A percentile compares a stretch with the other conserved stretches of the same genome.
These are phyloP conservation scores for Acephala macrosclerotiorum DNA, from an alignment of 2,329 filamentous ascomycete genomes.

Conservation along the genomic window DNA sequence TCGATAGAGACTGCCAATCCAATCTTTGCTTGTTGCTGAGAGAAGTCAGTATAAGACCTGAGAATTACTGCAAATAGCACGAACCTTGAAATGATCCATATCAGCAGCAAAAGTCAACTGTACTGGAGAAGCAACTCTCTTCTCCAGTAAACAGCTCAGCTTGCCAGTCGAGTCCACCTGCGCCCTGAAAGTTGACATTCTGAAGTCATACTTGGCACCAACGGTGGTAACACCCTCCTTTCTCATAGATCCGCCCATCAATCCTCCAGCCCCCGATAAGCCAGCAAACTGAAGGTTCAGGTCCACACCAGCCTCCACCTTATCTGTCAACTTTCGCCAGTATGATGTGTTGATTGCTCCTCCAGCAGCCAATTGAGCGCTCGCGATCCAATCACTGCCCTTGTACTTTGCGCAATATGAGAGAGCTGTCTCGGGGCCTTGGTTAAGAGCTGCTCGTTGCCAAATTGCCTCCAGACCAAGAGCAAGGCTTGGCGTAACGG, in stretches of 20 bases:
- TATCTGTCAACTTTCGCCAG: conserved; percentile 92
- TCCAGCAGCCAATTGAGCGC: conserved; percentile 81
- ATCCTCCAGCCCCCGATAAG: conserved; percentile 62
- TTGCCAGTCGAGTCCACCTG: conserved; percentile 96
- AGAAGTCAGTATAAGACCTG: conserved; percentile 41
- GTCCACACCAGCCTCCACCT: conserved; percentile 95
- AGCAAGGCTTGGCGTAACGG: conserved; percentile 84
- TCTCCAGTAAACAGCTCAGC: conserved; percentile 91
- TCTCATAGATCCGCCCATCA: conserved; percentile 78
- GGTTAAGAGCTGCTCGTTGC: conserved; percentile 84
- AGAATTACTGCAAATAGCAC: conserved; percentile 45
- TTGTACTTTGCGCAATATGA: conserved; percentile 95
- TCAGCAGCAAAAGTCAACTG: conserved; percentile 95
- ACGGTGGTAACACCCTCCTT: conserved; percentile 92
- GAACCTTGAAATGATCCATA: conserved; percentile 93
- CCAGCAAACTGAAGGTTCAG: conserved; percentile 85
- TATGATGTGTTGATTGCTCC: conserved; percentile 90
- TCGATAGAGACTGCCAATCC: conserved; percentile 94
- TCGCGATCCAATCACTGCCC: conserved; percentile 90
- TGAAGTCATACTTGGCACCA: conserved; percentile 98
- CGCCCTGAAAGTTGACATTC: conserved; percentile 91
- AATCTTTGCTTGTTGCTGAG: conserved; percentile 91
- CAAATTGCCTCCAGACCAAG: conserved; percentile 92
- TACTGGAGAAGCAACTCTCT: conserved; percentile 91
- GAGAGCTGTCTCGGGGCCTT: conserved; percentile 88